Conservation (phyloP, 495 filamentous ascomycete species). For the Penicillium coprophilum region DNA sequence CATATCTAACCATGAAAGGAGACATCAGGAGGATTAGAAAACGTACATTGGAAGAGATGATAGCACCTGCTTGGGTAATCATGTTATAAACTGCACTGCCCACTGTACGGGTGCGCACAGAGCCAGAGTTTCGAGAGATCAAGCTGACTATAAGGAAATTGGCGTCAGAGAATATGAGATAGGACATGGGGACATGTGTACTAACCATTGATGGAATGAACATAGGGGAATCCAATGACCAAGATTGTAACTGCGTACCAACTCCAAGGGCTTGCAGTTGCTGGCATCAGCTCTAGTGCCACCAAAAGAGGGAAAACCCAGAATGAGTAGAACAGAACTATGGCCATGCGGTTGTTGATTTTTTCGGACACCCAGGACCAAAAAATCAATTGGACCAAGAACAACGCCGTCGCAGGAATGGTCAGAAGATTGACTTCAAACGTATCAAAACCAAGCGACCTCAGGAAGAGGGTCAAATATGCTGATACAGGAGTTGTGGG, state of each 20-base stretch:
- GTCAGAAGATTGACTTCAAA: conserved; percentile 61
- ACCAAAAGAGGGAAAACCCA: conserved; percentile 54
- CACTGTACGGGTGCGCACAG: conserved; percentile 36
- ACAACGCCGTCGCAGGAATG: conserved; percentile 39
- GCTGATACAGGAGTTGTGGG: conserved; percentile 6
- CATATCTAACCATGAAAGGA: background rate
- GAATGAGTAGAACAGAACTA: conserved; percentile 44
- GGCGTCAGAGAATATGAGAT: background rate
- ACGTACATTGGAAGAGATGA: conserved; percentile 19
- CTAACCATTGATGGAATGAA: conserved; percentile 31
- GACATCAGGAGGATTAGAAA: background rate
- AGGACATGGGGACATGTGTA: background rate
- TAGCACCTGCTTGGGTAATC: conserved; percentile 12
- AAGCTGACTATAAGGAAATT: conserved; percentile 10
- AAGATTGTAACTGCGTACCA: conserved; percentile 21
- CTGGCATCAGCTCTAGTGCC: conserved; percentile 18
- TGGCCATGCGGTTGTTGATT: conserved; percentile 49
- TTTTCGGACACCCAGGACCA: conserved; percentile 60
- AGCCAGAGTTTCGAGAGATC: conserved; percentile 34
- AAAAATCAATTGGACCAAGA: conserved; percentile 36
- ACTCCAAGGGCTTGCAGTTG: conserved; percentile 14
- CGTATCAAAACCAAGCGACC: conserved; percentile 55
- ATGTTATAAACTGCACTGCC: conserved; percentile 26
- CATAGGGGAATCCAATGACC: conserved; percentile 26
- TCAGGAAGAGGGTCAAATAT: conserved; percentile 58